Percentiles rank a stretch among this genome's conserved stretches.
Conservation (phyloP, 202 grass and related monocot genomes). For the Cymbopogon flexuosus region DNA sequence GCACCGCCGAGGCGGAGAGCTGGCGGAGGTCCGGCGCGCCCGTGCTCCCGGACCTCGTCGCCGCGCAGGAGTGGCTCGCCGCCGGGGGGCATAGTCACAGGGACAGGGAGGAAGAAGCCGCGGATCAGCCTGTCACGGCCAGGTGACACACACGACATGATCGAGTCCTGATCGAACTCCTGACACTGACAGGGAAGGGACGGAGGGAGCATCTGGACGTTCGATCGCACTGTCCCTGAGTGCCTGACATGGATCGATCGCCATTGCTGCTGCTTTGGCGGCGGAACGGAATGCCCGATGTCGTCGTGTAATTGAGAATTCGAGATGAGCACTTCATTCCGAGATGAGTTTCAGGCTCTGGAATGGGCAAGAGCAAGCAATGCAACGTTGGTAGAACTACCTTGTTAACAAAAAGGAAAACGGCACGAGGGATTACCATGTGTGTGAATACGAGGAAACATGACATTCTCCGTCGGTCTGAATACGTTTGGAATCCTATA, state of each 20-base stretch:
- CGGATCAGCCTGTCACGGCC: not conserved
- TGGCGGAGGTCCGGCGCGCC: constrained; percentile 56
- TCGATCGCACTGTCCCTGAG: too few relatives aligned
- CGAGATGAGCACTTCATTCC: too few relatives aligned
- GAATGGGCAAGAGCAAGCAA: not conserved
- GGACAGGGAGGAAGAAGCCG: constrained; percentile 4
- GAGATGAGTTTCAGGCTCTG: too few relatives aligned
- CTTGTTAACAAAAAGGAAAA: too few relatives aligned
- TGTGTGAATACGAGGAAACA: too few relatives aligned
- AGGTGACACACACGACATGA: not conserved
- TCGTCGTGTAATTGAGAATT: not conserved
- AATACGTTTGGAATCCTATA: too few relatives aligned
- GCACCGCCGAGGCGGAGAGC: constrained; percentile 53
- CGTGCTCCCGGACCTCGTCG: constrained; percentile 66
- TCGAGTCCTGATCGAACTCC: not conserved
- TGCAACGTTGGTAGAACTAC: too few relatives aligned
- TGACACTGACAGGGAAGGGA: not conserved
- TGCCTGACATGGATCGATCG: not conserved
- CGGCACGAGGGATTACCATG: fast-evolving
- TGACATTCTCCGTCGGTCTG: too few relatives aligned
- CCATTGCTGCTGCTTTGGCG: not conserved
- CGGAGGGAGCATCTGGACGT: not conserved
- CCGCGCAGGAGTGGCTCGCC: constrained; percentile 58
- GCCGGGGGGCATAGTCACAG: constrained; percentile 9
- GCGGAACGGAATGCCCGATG: not conserved